phyloP scores from a whole-genome alignment of 176 grass and related monocot species.

The Oryza glaberrima region DNA sequence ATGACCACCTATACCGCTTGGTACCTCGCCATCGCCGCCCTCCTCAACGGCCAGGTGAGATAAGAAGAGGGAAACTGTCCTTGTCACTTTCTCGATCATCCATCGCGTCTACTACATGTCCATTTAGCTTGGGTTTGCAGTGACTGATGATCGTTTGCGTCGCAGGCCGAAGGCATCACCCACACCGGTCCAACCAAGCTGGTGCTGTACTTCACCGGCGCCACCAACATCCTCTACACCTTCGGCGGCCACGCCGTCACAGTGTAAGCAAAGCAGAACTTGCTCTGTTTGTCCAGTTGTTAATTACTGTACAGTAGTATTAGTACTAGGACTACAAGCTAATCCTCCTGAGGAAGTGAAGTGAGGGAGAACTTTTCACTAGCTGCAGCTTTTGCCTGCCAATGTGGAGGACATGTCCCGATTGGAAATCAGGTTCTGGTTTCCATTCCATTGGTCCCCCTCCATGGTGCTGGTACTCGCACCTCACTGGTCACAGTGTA shows the following conservation, averaged over 20 bases:
- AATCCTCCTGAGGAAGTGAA: conserved; percentile 29
- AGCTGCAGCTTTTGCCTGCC: conserved; percentile 58
- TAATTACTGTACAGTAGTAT: neutral
- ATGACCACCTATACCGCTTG: conserved; percentile 92
- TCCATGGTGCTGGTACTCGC: conserved; percentile 11
- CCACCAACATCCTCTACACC: conserved; percentile 94
- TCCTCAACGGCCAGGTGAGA: conserved; percentile 68
- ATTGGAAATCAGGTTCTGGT: conserved; percentile 48
- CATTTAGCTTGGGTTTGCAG: neutral
- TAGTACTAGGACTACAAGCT: neutral
- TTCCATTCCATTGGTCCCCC: conserved; percentile 50
- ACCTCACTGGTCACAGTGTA: conserved; percentile 22
- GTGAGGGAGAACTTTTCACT: conserved; percentile 46
- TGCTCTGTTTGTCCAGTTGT: neutral
- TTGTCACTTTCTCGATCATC: neutral
- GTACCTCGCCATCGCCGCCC: conserved; percentile 78
- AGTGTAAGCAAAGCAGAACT: conserved; percentile 58
- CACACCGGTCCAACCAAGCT: conserved; percentile 66
- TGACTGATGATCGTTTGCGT: conserved; percentile 9
- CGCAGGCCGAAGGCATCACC: conserved; percentile 55
- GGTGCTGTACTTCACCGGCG: conserved; percentile 92
- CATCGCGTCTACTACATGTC: neutral
- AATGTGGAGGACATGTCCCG: conserved; percentile 50
- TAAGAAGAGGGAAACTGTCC: conserved; percentile 17
- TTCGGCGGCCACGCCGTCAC: conserved; percentile 94